Evolutionary conservation across 805 yeast species (phyloP), one percentile per base, ranked within the genome.

Genomic region (Ascoidea tarda): DNA sequence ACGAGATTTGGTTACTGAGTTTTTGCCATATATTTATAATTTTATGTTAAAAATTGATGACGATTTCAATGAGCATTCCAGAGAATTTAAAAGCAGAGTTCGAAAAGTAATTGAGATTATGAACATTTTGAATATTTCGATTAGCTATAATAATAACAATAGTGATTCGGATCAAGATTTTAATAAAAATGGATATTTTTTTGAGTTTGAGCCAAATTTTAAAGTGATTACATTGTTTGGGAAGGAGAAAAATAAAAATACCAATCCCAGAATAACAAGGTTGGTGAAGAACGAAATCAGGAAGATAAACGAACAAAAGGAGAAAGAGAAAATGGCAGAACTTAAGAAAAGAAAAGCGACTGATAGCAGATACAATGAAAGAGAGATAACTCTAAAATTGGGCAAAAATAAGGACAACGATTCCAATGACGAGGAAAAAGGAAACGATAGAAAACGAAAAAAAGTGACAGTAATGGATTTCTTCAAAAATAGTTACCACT

Each of bases 401-500:
- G 16, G 33, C 42, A 12, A 44, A 47, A 28, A 16, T n/a, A 52
- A 59, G 32, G 54, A 52, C 32, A 56, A 53, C 32, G 58, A 57
- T 3, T 56, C 54, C 47, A 50, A 10, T 32, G 55, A 54, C 47
- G 60, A 60, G 47, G 64, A 59, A 44, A 58, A 50, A 12, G 28
- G 3, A 21, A 58, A 52, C 16, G 56, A 51, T 47, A 60, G 61
- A 51, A 58, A 8, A 54, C 60, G 56, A 47, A 61, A 55, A 51
- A 49, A 55, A 49, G 32, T 46, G 32, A 48, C 38, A 59, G 53
- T 52, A 62, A 59, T 16, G 52, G 74, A 71, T 46, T 72, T 64
- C 53, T 73, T 78, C 65, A 74, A 70, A 54, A 62, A 57, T 32
- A 77, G 75, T 55, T 77, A 77, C 52, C 66, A 63, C 16, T 58